Conservation (phyloP, 306 rosid species). For the Aeschynomene evenia region DNA sequence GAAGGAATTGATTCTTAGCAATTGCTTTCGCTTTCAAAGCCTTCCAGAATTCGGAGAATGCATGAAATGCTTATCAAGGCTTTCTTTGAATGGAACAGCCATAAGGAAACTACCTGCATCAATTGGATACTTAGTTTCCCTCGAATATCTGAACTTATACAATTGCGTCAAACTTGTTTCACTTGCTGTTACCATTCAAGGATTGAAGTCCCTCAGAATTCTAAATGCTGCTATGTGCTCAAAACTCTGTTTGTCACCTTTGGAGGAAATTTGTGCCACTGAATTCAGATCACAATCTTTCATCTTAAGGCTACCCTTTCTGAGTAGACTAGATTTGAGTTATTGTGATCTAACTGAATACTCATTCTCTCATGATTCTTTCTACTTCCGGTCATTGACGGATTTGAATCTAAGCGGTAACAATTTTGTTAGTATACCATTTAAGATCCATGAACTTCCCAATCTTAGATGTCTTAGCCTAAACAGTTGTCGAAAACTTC, state of each 20-base stretch:
- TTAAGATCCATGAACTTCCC: conserved; percentile 23
- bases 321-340: conserved; percentile 13
- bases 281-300: conserved; percentile 25
- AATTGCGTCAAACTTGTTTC: conserved; percentile 35
- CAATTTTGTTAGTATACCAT: conserved; percentile 30
- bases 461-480: conserved; percentile 8
- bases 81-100: conserved; percentile 29
- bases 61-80: conserved; percentile 8
- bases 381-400: conserved; percentile 12
- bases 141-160: conserved; percentile 3
- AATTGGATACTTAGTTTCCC: conserved; percentile 30
- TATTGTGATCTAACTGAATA: conserved; percentile 31
- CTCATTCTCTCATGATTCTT: conserved; percentile 26
- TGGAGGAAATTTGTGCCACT: conserved; percentile 23
- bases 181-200: conserved; percentile 30
- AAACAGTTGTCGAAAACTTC: conserved; percentile 25
- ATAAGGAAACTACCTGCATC: conserved; percentile 31
- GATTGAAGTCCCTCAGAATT: conserved; percentile 27
- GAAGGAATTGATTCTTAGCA: conserved; percentile 15
- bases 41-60: conserved; percentile 34
- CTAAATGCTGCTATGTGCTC: conserved; percentile 35
- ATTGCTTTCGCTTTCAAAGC: conserved; percentile 23
- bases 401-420: conserved; percentile 18
- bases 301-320: background rate
- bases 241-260: conserved; percentile 15